Conservation (phyloP, 202 grass and related monocot genomes). For the Brachypodium distachyon region DNA sequence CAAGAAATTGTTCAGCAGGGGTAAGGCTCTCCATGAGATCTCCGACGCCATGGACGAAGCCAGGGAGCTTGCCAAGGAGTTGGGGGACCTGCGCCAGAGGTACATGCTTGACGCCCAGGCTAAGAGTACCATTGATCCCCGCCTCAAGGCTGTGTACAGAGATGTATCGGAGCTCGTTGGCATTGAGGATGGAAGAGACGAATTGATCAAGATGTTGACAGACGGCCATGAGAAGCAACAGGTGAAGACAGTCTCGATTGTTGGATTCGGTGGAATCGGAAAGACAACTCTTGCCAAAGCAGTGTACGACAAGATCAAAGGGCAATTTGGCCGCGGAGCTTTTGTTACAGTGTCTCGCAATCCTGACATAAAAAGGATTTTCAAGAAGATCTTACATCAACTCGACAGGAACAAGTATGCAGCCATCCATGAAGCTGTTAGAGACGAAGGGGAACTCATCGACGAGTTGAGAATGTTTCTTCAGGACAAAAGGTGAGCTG, state of each 20-base stretch:
- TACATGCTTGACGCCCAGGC: too few relatives aligned
- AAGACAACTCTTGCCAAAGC: background rate
- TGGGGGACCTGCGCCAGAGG: too few relatives aligned
- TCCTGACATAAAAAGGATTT: background rate
- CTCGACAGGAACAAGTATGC: background rate
- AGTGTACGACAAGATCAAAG: background rate
- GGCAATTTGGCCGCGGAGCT: background rate
- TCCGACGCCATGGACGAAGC: background rate
- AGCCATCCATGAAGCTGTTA: too few relatives aligned
- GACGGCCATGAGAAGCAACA: background rate
- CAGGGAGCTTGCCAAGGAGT: too few relatives aligned
- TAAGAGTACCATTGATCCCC: background rate
- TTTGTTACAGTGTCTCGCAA: background rate
- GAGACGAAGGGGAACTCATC: background rate
- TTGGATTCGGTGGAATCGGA: background rate
- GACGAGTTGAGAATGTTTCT: too few relatives aligned
- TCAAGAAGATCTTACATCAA: background rate
- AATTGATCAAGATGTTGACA: background rate
- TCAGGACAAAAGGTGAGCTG: too few relatives aligned
- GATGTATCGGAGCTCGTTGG: background rate
- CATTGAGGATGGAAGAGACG: background rate
- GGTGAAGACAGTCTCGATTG: background rate
- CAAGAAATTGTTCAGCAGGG: background rate
- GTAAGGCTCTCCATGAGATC: background rate
- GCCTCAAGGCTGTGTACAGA: background rate